Evolutionary conservation across 2,329 filamentous ascomycete genomes (phyloP).

Genomic region (Scedosporium minutisporum): DNA sequence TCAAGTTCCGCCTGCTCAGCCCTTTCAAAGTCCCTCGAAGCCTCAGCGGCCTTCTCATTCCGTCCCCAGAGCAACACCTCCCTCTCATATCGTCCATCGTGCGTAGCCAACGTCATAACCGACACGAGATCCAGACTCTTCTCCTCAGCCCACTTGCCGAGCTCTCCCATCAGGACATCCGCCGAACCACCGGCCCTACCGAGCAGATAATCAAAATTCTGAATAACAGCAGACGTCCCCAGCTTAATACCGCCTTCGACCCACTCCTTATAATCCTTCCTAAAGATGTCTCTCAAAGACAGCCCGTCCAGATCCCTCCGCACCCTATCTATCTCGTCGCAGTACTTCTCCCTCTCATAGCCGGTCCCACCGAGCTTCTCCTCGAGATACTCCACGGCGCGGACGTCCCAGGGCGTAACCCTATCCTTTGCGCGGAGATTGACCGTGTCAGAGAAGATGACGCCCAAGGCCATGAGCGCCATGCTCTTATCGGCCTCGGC

Average conservation of each 20-base stretch:
- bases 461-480: constrained; percentile 57
- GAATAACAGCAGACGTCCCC: constrained; percentile 59
- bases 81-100: constrained; percentile 46
- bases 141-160: constrained; percentile 46
- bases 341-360: constrained; percentile 42
- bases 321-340: constrained; percentile 47
- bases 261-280: constrained; percentile 85
- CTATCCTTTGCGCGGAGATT: constrained; percentile 55
- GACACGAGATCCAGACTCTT: constrained; percentile 50
- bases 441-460: constrained; percentile 64
- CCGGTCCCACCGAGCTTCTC: constrained; percentile 20
- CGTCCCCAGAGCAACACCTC: constrained; percentile 61
- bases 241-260: constrained; percentile 43
- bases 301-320: constrained; percentile 59
- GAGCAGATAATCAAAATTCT: constrained; percentile 51
- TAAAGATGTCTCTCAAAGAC: constrained; percentile 55
- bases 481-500: constrained; percentile 43
- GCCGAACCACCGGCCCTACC: constrained; percentile 38
- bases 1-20: constrained; percentile 37
- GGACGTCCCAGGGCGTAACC: constrained; percentile 51
- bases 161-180: constrained; percentile 33
- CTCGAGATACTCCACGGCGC: constrained; percentile 51
- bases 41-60: constrained; percentile 35
- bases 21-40: constrained; percentile 44
- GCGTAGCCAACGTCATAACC: constrained; percentile 60